A percentile compares a stretch with the other conserved stretches of the same genome.
phyloP scores from a whole-genome alignment of 2,329 filamentous ascomycete genomes.

The Sordariomycetes sp. region DNA sequence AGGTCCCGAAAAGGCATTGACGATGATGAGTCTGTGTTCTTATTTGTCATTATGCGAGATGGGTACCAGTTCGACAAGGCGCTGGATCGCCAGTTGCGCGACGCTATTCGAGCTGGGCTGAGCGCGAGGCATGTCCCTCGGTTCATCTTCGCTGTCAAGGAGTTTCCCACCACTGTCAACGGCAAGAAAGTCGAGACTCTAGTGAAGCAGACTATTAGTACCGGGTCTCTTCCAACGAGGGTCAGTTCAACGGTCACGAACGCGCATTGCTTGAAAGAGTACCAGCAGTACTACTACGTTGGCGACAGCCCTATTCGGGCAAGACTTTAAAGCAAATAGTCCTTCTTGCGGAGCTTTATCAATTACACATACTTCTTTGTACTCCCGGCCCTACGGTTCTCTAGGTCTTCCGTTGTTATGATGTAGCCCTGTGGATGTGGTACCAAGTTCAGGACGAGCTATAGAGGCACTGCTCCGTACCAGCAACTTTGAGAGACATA shows the following conservation, averaged over 20 bases:
- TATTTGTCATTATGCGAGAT: conserved; percentile 12
- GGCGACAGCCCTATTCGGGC: not conserved
- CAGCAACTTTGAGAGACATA: too few relatives aligned
- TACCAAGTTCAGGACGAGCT: too few relatives aligned
- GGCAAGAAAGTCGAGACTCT: conserved; percentile 3
- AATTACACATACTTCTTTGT: not conserved
- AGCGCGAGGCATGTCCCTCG: conserved; percentile 2
- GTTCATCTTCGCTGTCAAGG: conserved; percentile 1
- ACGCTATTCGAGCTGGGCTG: conserved; percentile 2
- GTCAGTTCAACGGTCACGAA: not conserved
- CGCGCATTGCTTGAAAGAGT: not conserved
- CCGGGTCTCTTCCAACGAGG: not conserved
- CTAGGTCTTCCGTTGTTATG: too few relatives aligned
- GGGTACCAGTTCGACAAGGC: not conserved
- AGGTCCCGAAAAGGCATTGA: conserved; percentile 7
- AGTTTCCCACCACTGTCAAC: conserved; percentile 3
- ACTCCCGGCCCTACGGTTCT: too few relatives aligned
- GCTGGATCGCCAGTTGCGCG: conserved; percentile 1
- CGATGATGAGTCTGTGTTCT: conserved; percentile 12
- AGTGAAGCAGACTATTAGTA: conserved; percentile 2
- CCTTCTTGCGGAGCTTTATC: too few relatives aligned
- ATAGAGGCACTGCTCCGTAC: too few relatives aligned
- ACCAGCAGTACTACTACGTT: not conserved
- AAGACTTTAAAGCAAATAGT: not conserved
- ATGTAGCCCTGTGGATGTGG: too few relatives aligned